Evolutionary conservation across 169 alveolate species (phyloP).

Genomic region (Eimeria maxima): DNA sequence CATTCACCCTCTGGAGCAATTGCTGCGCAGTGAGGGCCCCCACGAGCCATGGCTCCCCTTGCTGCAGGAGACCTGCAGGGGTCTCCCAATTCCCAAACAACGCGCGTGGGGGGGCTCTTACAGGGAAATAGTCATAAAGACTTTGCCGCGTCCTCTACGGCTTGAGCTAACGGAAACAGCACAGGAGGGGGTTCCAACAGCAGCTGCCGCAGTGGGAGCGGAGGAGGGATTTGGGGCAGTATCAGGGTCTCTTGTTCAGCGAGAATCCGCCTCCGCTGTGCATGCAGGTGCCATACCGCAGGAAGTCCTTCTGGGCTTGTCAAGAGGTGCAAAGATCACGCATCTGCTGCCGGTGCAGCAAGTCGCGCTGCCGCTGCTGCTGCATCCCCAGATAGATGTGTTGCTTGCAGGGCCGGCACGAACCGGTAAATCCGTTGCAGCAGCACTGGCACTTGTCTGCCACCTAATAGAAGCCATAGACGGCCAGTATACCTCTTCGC

Average conservation of each 20-base stretch:
- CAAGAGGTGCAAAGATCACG: background rate
- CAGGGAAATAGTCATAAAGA: background rate
- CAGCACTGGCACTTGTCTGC: background rate
- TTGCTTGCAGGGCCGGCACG: conserved; percentile 52
- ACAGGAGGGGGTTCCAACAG: background rate
- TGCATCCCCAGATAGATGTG: conserved; percentile 48
- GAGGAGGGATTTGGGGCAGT: background rate
- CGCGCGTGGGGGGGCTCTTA: conserved; percentile 31
- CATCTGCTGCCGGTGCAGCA: conserved; percentile 68
- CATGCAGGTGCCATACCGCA: background rate
- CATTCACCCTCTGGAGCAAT: conserved; percentile 29
- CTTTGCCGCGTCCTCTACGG: conserved; percentile 1
- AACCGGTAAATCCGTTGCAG: conserved; percentile 26
- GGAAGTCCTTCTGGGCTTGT: conserved; percentile 31
- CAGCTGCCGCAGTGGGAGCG: background rate
- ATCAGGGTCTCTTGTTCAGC: background rate
- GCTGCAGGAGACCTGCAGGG: conserved; percentile 51
- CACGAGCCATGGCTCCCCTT: background rate
- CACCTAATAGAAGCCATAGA: background rate
- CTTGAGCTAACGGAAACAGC: background rate
- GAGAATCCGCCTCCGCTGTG: background rate
- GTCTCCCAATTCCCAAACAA: conserved; percentile 26
- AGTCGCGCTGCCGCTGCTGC: conserved; percentile 52
- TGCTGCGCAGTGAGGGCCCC: background rate
- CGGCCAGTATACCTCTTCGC: background rate